Percentiles rank a stretch among this genome's conserved stretches.
Conservation (phyloP, 1,284 basidiomycete species). For the Ceratobasidium sp. region DNA sequence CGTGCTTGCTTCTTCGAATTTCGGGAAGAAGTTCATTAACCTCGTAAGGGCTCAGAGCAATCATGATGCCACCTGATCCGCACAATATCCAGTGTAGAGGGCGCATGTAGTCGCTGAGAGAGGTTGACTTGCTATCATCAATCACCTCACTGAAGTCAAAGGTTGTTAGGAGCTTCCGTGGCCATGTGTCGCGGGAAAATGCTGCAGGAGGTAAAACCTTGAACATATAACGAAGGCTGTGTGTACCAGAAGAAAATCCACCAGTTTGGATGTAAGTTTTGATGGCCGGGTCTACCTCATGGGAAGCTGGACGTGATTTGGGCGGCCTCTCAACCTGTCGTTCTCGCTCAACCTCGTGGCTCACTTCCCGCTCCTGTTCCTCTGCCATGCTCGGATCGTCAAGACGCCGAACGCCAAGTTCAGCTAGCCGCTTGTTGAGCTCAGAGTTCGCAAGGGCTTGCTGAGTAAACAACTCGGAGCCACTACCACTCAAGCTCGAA, state of each 20-base stretch:
- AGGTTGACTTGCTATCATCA: neutral
- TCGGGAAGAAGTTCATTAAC: slow-evolving; percentile 53
- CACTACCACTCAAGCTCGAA: slow-evolving; percentile 45
- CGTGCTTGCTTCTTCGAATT: slow-evolving; percentile 50
- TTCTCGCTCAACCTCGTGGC: slow-evolving; percentile 38
- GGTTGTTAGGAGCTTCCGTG: neutral
- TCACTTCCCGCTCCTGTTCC: slow-evolving; percentile 61
- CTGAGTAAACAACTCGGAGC: slow-evolving; percentile 44
- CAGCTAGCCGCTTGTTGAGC: neutral
- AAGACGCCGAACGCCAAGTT: neutral
- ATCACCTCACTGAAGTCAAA: slow-evolving; percentile 49
- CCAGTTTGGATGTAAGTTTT: neutral
- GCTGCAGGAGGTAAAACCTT: neutral
- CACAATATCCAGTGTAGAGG: slow-evolving; percentile 51
- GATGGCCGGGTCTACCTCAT: neutral
- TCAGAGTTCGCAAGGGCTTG: slow-evolving; percentile 52
- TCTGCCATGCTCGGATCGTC: slow-evolving; percentile 50
- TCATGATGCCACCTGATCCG: slow-evolving; percentile 52
- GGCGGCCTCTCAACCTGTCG: slow-evolving; percentile 30
- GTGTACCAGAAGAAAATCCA: neutral
- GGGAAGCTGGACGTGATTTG: neutral
- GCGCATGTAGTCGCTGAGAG: slow-evolving; percentile 18
- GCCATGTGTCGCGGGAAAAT: neutral
- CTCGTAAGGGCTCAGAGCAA: slow-evolving; percentile 59
- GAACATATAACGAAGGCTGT: neutral